These are phyloP conservation scores for Chenopodium berlandieri DNA, from an alignment of 148 eudicot genomes.

Conservation along the genomic window DNA sequence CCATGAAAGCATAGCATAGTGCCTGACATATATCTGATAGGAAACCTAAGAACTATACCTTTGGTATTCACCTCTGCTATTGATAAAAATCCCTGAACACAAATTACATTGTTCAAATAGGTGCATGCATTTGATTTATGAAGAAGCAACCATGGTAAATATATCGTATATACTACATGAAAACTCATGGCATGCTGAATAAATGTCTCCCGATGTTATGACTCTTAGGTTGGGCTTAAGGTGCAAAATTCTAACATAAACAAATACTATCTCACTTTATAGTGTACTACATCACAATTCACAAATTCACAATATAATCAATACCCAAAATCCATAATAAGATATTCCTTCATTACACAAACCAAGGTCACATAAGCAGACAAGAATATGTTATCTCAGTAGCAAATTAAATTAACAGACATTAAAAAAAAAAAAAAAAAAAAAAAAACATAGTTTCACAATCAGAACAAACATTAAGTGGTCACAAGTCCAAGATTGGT, in stretches of 20 bases:
- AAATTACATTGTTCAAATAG: slow-evolving; percentile 2
- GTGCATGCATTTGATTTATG: background rate
- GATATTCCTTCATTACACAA: background rate
- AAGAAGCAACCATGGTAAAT: background rate
- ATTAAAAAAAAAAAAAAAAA: no score
- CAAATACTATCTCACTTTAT: background rate
- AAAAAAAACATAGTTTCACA: no score
- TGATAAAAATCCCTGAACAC: slow-evolving; percentile 65
- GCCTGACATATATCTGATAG: slow-evolving; percentile 69
- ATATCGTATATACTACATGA: background rate
- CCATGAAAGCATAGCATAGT: slow-evolving; percentile 94
- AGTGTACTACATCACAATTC: background rate
- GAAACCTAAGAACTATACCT: slow-evolving; percentile 72
- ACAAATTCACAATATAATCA: background rate
- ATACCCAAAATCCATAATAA: background rate
- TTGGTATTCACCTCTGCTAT: slow-evolving; percentile 73
- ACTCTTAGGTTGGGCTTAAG: background rate
- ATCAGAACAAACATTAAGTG: no score
- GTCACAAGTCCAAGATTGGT: no score
- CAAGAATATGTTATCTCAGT: background rate
- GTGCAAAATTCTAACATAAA: background rate
- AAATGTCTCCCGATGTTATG: background rate
- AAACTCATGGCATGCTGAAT: background rate
- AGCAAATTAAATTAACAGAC: background rate
- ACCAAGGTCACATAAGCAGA: slow-evolving; percentile 4